A percentile compares a stretch with the other conserved stretches of the same genome.
These are phyloP conservation scores for Suillus lakei DNA, from an alignment of 768 basidiomycete genomes.

Conservation along the genomic window DNA sequence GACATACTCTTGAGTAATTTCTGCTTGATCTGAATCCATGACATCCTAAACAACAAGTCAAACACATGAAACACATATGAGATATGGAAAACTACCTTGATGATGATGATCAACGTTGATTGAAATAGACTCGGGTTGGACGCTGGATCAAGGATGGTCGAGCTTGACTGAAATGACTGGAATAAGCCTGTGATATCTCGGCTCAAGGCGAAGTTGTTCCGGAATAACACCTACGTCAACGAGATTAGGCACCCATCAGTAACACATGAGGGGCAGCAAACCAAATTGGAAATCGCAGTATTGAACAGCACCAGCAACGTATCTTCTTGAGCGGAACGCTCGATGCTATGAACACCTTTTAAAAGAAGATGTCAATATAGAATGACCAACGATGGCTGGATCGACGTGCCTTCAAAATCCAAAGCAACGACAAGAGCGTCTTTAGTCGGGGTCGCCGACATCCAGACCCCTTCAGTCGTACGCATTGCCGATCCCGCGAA, in stretches of 20 bases:
- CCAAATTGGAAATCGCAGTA: constrained; percentile 67
- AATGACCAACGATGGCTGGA: constrained; percentile 8
- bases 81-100: constrained; percentile 47
- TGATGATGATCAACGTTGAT: constrained; percentile 63
- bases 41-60: constrained; percentile 50
- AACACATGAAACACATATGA: not conserved
- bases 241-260: not conserved
- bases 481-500: constrained; percentile 70
- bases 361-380: not conserved
- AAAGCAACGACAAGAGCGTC: constrained; percentile 59
- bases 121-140: constrained; percentile 63
- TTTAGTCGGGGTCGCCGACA: constrained; percentile 66
- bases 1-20: constrained; percentile 61
- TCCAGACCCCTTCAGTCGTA: constrained; percentile 72
- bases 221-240: constrained; percentile 55
- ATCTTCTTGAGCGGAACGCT: constrained; percentile 67
- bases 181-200: constrained; percentile 67
- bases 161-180: constrained; percentile 63
- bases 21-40: constrained; percentile 60
- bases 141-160: constrained; percentile 59
- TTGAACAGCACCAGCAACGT: constrained; percentile 68
- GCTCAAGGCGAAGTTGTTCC: constrained; percentile 68
- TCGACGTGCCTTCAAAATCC: constrained; percentile 60
- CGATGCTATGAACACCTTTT: constrained; percentile 63
- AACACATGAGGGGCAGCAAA: constrained; percentile 24